These are phyloP conservation scores for Auriscalpium orientale DNA, from an alignment of 768 basidiomycete genomes.

Conservation along the genomic window DNA sequence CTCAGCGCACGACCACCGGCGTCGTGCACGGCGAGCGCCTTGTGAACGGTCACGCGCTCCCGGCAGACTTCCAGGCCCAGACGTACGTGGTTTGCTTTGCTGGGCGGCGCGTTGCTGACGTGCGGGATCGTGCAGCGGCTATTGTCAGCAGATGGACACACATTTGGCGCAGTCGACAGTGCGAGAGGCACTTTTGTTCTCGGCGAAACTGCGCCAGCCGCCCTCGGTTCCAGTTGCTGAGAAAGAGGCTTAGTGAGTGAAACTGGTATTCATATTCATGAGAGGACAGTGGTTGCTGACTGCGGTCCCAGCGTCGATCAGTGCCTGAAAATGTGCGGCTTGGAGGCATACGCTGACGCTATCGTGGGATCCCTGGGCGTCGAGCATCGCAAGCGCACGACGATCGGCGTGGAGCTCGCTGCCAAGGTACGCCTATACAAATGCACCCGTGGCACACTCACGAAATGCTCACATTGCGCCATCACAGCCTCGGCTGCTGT, in stretches of 20 bases:
- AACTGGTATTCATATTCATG: not conserved
- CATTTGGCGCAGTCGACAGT: constrained; percentile 73
- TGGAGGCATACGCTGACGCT: constrained; percentile 59
- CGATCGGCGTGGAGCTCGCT: constrained; percentile 82
- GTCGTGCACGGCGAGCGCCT: constrained; percentile 34
- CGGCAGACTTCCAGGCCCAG: constrained; percentile 47
- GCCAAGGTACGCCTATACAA: constrained; percentile 42
- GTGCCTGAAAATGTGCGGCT: constrained; percentile 54
- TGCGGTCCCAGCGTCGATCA: constrained; percentile 37
- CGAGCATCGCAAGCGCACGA: constrained; percentile 74
- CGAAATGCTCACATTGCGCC: not conserved
- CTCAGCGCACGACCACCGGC: constrained; percentile 30
- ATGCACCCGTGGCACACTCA: too few relatives aligned
- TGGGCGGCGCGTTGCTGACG: constrained; percentile 26
- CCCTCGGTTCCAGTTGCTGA: constrained; percentile 52
- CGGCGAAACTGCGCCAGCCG: constrained; percentile 75
- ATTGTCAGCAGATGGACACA: constrained; percentile 81
- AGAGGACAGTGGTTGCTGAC: not conserved
- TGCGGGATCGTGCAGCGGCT: constrained; percentile 41
- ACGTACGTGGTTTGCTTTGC: constrained; percentile 30
- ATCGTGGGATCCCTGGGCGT: constrained; percentile 60
- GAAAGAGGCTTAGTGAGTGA: constrained; percentile 68
- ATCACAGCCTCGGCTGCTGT: constrained; percentile 58
- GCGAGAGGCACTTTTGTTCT: constrained; percentile 73
- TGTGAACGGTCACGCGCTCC: constrained; percentile 38